phyloP scores from a whole-genome alignment of 2,329 filamentous ascomycete genomes.

The Xylaria sp. region DNA sequence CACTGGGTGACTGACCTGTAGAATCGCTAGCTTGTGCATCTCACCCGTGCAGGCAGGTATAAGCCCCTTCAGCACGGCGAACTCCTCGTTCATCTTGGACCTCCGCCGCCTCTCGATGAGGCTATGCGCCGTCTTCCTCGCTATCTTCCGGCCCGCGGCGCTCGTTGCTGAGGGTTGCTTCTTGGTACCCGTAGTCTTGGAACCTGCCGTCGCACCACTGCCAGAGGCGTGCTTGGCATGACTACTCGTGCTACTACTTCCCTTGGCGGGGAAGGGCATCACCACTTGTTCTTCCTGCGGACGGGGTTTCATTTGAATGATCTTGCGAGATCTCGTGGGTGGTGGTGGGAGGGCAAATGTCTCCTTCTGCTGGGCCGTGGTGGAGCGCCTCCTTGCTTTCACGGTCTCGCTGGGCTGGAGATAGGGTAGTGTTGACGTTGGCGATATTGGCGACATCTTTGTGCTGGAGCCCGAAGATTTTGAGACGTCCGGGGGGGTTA shows the following conservation, averaged over 20 bases:
- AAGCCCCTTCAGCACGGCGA: constrained; percentile 91
- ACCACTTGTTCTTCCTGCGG: constrained; percentile 52
- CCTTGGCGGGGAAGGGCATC: constrained; percentile 36
- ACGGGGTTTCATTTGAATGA: constrained; percentile 94
- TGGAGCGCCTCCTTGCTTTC: constrained; percentile 64
- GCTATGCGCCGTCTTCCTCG: constrained; percentile 94
- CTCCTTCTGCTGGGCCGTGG: constrained; percentile 63
- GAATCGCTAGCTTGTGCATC: constrained; percentile 96
- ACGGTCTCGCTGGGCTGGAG: constrained; percentile 60
- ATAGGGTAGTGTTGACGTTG: constrained; percentile 50
- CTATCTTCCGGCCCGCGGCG: constrained; percentile 91
- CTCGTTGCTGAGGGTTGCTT: constrained; percentile 81
- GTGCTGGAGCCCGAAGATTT: constrained; percentile 52
- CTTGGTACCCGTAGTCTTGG: constrained; percentile 56
- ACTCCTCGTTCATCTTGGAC: constrained; percentile 99
- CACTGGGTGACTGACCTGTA: constrained; percentile 71
- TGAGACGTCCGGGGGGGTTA: constrained; percentile 48
- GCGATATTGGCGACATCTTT: constrained; percentile 48
- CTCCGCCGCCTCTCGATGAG: constrained; percentile 88
- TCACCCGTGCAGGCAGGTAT: constrained; percentile 96
- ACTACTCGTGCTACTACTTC: neutral
- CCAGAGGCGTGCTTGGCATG: constrained; percentile 32
- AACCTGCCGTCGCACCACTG: constrained; percentile 33
- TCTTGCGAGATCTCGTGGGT: constrained; percentile 90
- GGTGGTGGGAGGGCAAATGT: constrained; percentile 88